These are phyloP conservation scores for Penicillium desertorum DNA, from an alignment of 495 filamentous ascomycete species.

Conservation along the genomic window DNA sequence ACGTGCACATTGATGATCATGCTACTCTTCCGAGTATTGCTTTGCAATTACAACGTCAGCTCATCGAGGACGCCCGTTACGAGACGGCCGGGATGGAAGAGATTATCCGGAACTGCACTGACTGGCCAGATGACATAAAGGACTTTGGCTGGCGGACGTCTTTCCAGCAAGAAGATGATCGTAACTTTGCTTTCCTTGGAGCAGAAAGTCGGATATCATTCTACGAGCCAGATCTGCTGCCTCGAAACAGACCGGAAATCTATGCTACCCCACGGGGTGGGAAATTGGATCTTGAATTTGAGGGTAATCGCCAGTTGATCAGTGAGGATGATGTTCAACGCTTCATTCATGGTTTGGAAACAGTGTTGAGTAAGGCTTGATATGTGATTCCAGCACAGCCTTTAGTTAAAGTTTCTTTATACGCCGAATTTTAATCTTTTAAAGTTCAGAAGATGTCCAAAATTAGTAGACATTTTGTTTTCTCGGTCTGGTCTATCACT, in stretches of 20 bases:
- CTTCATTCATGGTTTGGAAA: not conserved
- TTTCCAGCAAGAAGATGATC: constrained; percentile 1
- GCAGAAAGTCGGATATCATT: not conserved
- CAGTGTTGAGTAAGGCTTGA: not conserved
- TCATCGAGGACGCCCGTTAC: not conserved
- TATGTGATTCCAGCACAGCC: not conserved
- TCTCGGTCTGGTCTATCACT: constrained; percentile 38
- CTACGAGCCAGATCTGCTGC: not conserved
- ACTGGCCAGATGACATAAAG: not conserved
- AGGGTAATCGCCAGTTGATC: not conserved
- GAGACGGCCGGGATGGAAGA: too few relatives aligned
- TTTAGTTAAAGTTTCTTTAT: too few relatives aligned
- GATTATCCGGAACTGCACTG: too few relatives aligned
- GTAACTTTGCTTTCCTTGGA: not conserved
- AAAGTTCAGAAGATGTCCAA: too few relatives aligned
- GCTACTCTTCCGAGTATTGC: not conserved
- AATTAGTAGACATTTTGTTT: too few relatives aligned
- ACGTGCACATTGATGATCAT: not conserved
- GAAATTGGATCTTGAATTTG: not conserved
- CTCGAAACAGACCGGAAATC: not conserved
- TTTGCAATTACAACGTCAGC: not conserved
- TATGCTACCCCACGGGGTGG: not conserved
- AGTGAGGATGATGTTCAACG: not conserved
- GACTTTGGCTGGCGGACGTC: not conserved
- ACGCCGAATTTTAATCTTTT: too few relatives aligned